Conservation (phyloP, 331 rosid species). For the Saraca asoca region DNA sequence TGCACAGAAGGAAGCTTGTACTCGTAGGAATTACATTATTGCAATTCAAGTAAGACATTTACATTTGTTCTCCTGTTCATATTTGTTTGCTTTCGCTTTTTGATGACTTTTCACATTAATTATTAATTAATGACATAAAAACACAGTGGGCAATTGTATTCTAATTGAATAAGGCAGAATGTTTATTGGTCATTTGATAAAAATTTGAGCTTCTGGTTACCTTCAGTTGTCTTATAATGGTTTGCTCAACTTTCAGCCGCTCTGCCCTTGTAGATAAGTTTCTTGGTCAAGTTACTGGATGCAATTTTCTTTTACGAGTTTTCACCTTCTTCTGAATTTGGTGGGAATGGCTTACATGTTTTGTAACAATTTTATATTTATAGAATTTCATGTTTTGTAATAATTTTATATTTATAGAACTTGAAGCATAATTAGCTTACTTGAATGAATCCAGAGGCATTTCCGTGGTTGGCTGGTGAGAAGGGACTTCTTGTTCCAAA, state of each 20-base stretch:
- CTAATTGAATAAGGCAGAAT: not conserved
- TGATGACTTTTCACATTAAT: conserved; percentile 21
- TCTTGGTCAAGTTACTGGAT: conserved; percentile 22
- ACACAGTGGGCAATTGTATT: not conserved
- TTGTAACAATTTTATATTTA: not conserved
- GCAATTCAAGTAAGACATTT: conserved; percentile 70
- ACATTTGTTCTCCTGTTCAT: conserved; percentile 13
- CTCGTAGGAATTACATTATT: conserved; percentile 49
- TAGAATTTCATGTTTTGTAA: conserved; percentile 11
- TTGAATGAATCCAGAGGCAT: conserved; percentile 53
- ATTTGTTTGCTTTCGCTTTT: conserved; percentile 13
- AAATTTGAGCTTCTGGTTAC: not conserved
- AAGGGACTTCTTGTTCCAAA: conserved; percentile 51
- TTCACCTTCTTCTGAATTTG: conserved; percentile 3
- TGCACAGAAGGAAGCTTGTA: conserved; percentile 54
- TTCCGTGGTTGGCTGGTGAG: conserved; percentile 69
- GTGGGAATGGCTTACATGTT: conserved; percentile 6
- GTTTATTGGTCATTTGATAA: conserved; percentile 13
- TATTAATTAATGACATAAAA: not conserved
- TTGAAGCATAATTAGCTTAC: conserved; percentile 15
- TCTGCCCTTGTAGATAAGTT: not conserved
- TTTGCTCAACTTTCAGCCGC: conserved; percentile 6
- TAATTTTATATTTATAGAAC: conserved; percentile 13
- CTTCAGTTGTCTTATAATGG: not conserved
- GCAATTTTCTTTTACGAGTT: conserved; percentile 1